These are phyloP conservation scores for Hypoxylon lienhwacheense DNA, from an alignment of 495 filamentous ascomycete genomes.

Conservation along the genomic window DNA sequence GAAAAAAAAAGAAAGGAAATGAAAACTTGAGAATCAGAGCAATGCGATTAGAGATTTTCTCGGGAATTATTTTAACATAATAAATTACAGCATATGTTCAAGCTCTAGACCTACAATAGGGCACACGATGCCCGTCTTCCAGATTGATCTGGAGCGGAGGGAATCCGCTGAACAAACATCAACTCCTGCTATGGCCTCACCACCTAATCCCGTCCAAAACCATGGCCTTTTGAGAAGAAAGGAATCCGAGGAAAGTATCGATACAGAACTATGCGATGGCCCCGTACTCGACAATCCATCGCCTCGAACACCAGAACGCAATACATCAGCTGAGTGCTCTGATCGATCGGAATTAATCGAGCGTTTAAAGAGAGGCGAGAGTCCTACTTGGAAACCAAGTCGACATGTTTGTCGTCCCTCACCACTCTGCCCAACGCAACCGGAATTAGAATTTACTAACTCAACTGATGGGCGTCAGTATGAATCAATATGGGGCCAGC, in stretches of 20 bases:
- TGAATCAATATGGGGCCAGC: slow-evolving; percentile 44
- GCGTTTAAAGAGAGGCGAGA: slow-evolving; percentile 78
- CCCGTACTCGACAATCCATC: slow-evolving; percentile 48
- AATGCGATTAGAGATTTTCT: slow-evolving; percentile 23
- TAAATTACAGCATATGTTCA: slow-evolving; percentile 1
- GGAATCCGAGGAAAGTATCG: slow-evolving; percentile 56
- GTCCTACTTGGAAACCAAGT: slow-evolving; percentile 71
- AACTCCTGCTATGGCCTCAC: slow-evolving; percentile 22
- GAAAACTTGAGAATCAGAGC: too few relatives aligned
- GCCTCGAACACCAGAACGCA: slow-evolving; percentile 38
- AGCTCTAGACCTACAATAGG: slow-evolving; percentile 11
- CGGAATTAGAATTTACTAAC: slow-evolving; percentile 21
- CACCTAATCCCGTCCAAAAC: slow-evolving; percentile 4
- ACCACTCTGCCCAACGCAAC: background rate
- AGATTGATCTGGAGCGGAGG: slow-evolving; percentile 48
- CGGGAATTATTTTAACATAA: slow-evolving; percentile 21
- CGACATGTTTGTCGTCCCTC: slow-evolving; percentile 53
- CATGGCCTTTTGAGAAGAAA: slow-evolving; percentile 35
- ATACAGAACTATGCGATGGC: slow-evolving; percentile 60
- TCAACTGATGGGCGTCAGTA: slow-evolving; percentile 31
- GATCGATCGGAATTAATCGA: slow-evolving; percentile 81
- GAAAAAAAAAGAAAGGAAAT: too few relatives aligned
- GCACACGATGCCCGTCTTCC: slow-evolving; percentile 63
- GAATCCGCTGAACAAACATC: slow-evolving; percentile 31
- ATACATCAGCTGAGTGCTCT: slow-evolving; percentile 38